Evolutionary conservation across 176 grass and related monocot genomes (phyloP).

Genomic region (Hyparrhenia diplandra): DNA sequence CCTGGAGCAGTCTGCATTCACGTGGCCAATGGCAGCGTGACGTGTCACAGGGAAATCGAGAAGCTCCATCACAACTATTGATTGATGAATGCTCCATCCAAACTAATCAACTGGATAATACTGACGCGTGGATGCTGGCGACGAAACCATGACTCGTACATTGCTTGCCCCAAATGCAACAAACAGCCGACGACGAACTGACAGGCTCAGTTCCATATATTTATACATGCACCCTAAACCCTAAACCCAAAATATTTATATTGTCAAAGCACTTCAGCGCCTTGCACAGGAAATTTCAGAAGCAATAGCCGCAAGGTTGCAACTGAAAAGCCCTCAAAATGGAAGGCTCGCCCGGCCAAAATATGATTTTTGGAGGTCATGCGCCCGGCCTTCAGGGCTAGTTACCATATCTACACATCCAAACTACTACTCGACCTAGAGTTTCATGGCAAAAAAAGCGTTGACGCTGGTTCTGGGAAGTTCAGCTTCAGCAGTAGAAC

Average conservation of each 20-base stretch:
- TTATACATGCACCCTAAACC: no score
- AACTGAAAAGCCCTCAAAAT: not conserved
- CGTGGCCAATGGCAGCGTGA: not conserved
- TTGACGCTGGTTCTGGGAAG: not conserved
- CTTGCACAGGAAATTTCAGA: not conserved
- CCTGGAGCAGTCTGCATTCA: not conserved
- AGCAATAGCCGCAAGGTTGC: not conserved
- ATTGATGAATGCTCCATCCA: not conserved
- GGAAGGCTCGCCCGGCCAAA: not conserved
- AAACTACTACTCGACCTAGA: not conserved
- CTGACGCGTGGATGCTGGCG: not conserved
- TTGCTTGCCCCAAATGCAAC: not conserved
- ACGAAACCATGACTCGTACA: not conserved
- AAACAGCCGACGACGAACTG: not conserved
- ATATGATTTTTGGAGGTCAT: not conserved
- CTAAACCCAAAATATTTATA: no score
- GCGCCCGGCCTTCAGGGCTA: not conserved
- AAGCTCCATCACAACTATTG: not conserved
- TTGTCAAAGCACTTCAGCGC: not conserved
- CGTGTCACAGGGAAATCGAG: not conserved
- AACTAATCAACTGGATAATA: not conserved
- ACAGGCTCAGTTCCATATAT: not conserved
- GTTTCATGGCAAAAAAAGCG: not conserved
- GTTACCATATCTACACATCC: not conserved
- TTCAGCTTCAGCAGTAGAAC: constrained; percentile 64